A percentile compares a stretch with the other conserved stretches of the same genome.
Evolutionary conservation across 2,329 filamentous ascomycete species (phyloP).

Genomic region (Cordyceps cicadae): DNA sequence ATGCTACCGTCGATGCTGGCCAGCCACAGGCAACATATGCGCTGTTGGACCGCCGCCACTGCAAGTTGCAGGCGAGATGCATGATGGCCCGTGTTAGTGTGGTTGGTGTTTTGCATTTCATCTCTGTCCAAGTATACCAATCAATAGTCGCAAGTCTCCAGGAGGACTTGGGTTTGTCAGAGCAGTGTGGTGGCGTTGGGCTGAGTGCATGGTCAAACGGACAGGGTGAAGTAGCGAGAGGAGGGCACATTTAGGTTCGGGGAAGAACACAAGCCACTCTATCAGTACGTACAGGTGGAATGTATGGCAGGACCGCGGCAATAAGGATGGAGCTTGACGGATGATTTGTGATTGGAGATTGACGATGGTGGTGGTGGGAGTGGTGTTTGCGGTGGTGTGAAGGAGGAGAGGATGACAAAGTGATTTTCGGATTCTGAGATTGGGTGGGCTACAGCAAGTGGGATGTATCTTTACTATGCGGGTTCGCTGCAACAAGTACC

Average conservation of each 20-base stretch:
- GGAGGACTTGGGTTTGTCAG: background rate
- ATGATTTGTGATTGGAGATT: background rate
- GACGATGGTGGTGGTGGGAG: background rate
- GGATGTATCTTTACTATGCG: background rate
- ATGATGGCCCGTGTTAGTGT: background rate
- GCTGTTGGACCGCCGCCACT: background rate
- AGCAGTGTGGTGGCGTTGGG: background rate
- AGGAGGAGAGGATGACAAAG: background rate
- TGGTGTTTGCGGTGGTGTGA: background rate
- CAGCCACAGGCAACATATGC: background rate
- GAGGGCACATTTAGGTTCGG: background rate
- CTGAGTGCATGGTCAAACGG: background rate
- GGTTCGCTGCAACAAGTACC: background rate
- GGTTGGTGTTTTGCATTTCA: conserved; percentile 1
- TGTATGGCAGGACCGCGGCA: background rate
- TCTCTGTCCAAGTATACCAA: background rate
- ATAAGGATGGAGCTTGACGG: background rate
- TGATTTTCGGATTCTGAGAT: background rate
- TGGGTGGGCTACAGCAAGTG: background rate
- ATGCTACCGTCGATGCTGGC: background rate
- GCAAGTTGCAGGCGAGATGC: conserved; percentile 8
- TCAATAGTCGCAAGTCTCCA: background rate
- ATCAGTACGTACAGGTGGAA: background rate
- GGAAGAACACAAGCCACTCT: background rate
- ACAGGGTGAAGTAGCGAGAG: background rate